Base-by-base conservation (phyloP, 1,284 basidiomycete species). In the Puccinia novopanici region DNA sequence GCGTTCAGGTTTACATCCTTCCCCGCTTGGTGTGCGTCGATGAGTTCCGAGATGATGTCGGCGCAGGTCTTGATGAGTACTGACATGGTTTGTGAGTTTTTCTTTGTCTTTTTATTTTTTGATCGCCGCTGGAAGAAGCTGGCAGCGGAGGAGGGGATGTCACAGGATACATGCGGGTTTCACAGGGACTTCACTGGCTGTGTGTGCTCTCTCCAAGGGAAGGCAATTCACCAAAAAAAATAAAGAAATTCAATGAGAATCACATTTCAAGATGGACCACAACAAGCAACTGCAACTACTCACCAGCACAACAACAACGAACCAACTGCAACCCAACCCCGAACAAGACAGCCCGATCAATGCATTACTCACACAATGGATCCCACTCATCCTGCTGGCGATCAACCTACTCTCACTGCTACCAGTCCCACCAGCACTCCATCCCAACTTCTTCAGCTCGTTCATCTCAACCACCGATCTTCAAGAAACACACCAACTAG, bases 31-130 rank as follows among this genome's bases (percentile, higher is more conserved):
- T 97, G 92, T 0, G 94, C 93, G 82, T 91, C 91, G 84, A 98
- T 95, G 82, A 99, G 90, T 84, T 95, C 93, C 83, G 93, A 90
- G 45, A 96, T 96, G 83, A 99, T 96, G 54, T 94, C 94, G 15
- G 95, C 95, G 37, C 94, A 96, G 75, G 95, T 93, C 78, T 95
- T 91, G 30, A 99, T 89, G 61, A 91, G 89, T 87, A 98, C 95
- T 6, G 95, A 92, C 86, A 98, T 94, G 61, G 55, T 30, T 63
- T 40, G 10, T 40, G 61, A n/a, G 37, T 17, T 34, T 34, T 34
- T 34, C 34, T 34, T 2, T 34, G 1, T 34, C 34, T 34, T 34
- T 34, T 4, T 6, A 17, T 1, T 34, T 10, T 22, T 54, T 4
- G 34, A 34, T 34, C 34, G 34, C 52, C 52, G 22, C 52, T 54